Percentiles rank a stretch among this genome's conserved stretches.
These are phyloP conservation scores for Nemania sp. DNA, from an alignment of 2,329 filamentous ascomycete species.

Conservation along the genomic window DNA sequence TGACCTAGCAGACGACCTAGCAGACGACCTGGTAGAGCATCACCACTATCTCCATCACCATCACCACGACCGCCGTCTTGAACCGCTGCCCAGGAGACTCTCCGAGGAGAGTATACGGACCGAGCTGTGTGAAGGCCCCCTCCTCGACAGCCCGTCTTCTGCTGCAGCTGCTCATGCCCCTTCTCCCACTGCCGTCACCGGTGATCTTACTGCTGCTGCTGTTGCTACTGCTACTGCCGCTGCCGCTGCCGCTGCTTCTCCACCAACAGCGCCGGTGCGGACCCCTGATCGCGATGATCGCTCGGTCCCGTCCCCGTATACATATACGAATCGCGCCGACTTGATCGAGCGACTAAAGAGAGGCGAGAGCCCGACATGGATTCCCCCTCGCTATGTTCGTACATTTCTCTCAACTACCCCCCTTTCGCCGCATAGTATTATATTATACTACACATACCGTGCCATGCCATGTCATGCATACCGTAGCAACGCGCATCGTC, in stretches of 20 bases:
- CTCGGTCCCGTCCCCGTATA: conserved; percentile 41
- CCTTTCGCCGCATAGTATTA: no score
- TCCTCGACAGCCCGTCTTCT: conserved; percentile 47
- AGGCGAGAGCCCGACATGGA: conserved; percentile 75
- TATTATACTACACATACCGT: no score
- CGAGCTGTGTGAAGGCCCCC: conserved; percentile 62
- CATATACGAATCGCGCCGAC: conserved; percentile 68
- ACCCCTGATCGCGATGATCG: conserved; percentile 38
- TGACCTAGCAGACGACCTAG: conserved; percentile 22
- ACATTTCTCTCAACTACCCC: neutral
- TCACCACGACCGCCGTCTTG: conserved; percentile 14
- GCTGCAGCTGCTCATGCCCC: conserved; percentile 38
- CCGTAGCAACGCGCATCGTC: no score
- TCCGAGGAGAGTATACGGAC: conserved; percentile 65
- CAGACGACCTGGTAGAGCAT: conserved; percentile 15
- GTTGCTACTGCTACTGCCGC: conserved; percentile 38
- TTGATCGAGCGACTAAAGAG: conserved; percentile 84
- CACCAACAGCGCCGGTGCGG: conserved; percentile 18
- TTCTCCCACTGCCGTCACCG: conserved; percentile 34
- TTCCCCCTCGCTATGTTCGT: conserved; percentile 64
- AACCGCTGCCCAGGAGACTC: conserved; percentile 40
- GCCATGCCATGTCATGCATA: no score
- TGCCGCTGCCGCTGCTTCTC: conserved; percentile 29
- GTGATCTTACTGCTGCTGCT: no score
- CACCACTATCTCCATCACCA: neutral